Base-by-base conservation (phyloP, 768 basidiomycete genomes). In the Phylloporus scabripes region DNA sequence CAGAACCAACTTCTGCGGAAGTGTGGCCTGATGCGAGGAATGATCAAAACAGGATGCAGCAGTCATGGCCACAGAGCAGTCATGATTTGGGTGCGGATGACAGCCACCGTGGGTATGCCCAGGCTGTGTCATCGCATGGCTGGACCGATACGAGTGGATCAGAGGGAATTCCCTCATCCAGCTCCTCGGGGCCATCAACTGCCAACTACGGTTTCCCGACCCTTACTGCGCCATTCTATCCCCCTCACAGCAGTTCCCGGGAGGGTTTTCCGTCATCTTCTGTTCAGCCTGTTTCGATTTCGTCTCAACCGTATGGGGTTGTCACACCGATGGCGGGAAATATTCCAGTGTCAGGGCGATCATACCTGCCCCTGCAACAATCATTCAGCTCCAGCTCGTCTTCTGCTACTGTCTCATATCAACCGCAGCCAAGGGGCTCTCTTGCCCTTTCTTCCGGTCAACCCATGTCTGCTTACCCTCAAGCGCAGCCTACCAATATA, bases 151-250 rank as follows among this genome's bases (percentile, higher is more conserved):
- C 58, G 34, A 18, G 49, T 15, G 39, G 53, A 23, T 59, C 68
- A 12, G 63, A 61, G 45, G 59, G 49, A 39, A 53, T 67, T 40
- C 38, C 54, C 47, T 52, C 60, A 39, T 49, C 54, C 38, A 55
- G 51, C 36, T 46, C 64, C 46, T 56, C 61, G 42, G 61, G 54
- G 21, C 17, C 56, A 7, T 24, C 60, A 23, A 29, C 63, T 32
- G 59, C 64, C 32, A 50, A 38, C 39, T 74, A 60, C 58, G 37
- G 55, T 44, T 76, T 83, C 60, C 75, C 78, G 36, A 82, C 82
- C 14, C 72, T 82, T 33, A 80, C 65, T 53, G 72, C 80, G 8
- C 76, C 82, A 10, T 83, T 80, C 66, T 79, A 72, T 61, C 82
- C 82, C 18, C 54, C 56, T 37, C 67, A 70, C 46, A 61, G 61